These are phyloP conservation scores for Xylaria sp. DNA, from an alignment of 2,329 filamentous ascomycete genomes.

Conservation along the genomic window DNA sequence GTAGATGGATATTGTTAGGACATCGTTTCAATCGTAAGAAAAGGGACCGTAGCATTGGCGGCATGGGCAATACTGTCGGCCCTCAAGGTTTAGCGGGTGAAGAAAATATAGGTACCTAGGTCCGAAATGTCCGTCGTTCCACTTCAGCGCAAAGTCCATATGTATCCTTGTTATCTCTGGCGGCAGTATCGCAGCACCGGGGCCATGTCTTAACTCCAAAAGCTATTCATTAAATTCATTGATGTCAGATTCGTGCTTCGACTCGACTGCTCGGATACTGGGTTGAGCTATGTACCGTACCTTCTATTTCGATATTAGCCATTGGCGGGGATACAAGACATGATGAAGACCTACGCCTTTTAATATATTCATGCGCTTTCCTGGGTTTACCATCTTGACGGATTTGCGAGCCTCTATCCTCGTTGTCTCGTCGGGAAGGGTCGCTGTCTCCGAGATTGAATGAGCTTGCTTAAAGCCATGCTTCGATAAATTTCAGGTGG, in stretches of 20 bases:
- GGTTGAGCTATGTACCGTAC: constrained; percentile 47
- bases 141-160: constrained; percentile 73
- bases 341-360: constrained; percentile 45
- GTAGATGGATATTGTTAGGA: constrained; percentile 28
- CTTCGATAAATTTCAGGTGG: constrained; percentile 41
- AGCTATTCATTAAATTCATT: constrained; percentile 43
- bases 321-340: constrained; percentile 10
- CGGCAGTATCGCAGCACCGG: constrained; percentile 84
- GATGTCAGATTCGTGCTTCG: constrained; percentile 19
- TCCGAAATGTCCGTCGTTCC: constrained; percentile 76
- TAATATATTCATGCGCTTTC: constrained; percentile 51
- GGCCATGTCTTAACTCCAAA: constrained; percentile 73
- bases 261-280: neutral
- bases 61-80: neutral
- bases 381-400: constrained; percentile 52
- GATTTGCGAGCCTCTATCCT: constrained; percentile 44
- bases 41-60: constrained; percentile 24
- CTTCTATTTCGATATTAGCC: constrained; percentile 48
- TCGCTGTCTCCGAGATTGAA: constrained; percentile 11
- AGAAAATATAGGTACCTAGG: constrained; percentile 69
- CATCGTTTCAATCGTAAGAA: neutral
- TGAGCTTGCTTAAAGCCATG: constrained; percentile 8
- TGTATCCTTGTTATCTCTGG: constrained; percentile 79
- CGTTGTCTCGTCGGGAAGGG: constrained; percentile 31
- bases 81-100: neutral